Evolutionary conservation across 495 filamentous ascomycete genomes (phyloP).

Genomic region (Penicillium ochrochloron): DNA sequence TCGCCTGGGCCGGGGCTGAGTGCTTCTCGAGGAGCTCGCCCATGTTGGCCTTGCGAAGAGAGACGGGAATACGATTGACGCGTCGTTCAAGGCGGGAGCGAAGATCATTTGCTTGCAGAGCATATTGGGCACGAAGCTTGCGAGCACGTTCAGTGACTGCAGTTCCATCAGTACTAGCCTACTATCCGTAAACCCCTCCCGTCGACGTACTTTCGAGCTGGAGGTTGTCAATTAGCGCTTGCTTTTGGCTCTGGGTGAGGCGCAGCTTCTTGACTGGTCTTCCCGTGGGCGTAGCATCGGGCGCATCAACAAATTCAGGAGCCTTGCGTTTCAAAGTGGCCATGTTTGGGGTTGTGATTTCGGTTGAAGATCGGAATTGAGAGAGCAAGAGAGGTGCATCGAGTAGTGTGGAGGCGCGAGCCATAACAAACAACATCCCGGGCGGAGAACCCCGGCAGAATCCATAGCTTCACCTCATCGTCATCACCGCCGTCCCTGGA

Average conservation of each 20-base stretch:
- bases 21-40: conserved; percentile 74
- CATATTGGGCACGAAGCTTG: conserved; percentile 89
- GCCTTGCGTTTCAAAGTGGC: conserved; percentile 66
- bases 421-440: conserved; percentile 37
- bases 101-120: conserved; percentile 81
- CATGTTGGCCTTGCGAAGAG: conserved; percentile 80
- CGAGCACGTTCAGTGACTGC: conserved; percentile 89
- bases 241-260: conserved; percentile 80
- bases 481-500: conserved; percentile 27
- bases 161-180: background rate
- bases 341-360: conserved; percentile 44
- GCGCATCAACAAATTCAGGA: conserved; percentile 41
- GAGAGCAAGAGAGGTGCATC: conserved; percentile 11
- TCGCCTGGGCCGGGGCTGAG: conserved; percentile 36
- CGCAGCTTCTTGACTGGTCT: conserved; percentile 65
- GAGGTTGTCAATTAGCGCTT: conserved; percentile 88
- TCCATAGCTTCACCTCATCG: conserved; percentile 33
- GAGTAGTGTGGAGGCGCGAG: conserved; percentile 29
- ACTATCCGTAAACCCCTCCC: background rate
- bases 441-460: conserved; percentile 34
- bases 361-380: conserved; percentile 16
- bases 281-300: conserved; percentile 51
- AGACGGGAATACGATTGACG: conserved; percentile 87
- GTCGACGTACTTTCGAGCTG: conserved; percentile 81
- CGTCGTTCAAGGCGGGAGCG: conserved; percentile 89